These are phyloP conservation scores for Teunomyces barrocoloradensis DNA, from an alignment of 805 yeast species.

Conservation along the genomic window DNA sequence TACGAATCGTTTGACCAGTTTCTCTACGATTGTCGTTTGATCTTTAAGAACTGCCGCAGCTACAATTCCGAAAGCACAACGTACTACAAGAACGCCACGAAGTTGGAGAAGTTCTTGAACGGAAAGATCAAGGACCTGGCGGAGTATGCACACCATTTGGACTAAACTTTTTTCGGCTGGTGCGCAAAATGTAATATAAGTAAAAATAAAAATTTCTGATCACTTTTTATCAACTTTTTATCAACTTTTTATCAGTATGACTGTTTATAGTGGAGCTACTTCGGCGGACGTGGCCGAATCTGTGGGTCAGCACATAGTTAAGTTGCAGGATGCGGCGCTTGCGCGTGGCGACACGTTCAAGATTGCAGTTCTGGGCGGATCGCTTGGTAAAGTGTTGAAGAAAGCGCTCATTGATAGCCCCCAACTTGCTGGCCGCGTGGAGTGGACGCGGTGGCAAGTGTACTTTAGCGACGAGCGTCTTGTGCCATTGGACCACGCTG, in stretches of 20 bases:
- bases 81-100: conserved; percentile 90
- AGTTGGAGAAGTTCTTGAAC: conserved; percentile 85
- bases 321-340: conserved; percentile 61
- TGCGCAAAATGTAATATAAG: not conserved
- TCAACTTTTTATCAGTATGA: not conserved
- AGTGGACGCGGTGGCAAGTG: conserved; percentile 77
- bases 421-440: conserved; percentile 40
- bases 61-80: conserved; percentile 95
- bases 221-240: too few species aligned
- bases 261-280: conserved; percentile 45
- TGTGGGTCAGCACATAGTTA: conserved; percentile 61
- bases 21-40: conserved; percentile 79
- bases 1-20: conserved; percentile 90
- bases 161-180: conserved; percentile 24
- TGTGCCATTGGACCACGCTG: conserved; percentile 77
- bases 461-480: conserved; percentile 90
- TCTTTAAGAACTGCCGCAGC: conserved; percentile 86
- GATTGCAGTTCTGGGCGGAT: conserved; percentile 89
- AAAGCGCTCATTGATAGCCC: conserved; percentile 63
- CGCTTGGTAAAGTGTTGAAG: conserved; percentile 71
- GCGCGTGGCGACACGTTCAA: conserved; percentile 48
- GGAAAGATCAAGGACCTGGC: conserved; percentile 84
- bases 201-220: too few species aligned
- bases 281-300: conserved; percentile 61
- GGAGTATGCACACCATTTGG: conserved; percentile 82